Percentiles rank a stretch among this genome's conserved stretches.
Conservation (phyloP, 352 stramenopile genomes). For the Globisporangium canariense region DNA sequence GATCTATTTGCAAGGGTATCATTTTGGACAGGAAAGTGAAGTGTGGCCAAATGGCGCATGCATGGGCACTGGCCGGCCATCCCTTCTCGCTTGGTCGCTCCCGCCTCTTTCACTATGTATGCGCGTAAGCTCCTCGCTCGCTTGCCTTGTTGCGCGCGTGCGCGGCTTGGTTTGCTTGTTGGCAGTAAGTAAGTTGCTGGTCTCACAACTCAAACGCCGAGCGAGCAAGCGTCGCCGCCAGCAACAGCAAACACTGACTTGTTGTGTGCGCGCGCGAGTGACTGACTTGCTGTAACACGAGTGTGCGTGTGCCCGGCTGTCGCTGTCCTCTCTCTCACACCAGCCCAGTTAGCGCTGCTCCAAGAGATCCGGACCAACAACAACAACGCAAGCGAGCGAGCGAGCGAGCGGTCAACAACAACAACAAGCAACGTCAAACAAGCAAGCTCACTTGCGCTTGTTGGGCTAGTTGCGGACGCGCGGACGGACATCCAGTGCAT, state of each 20-base stretch:
- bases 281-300: not conserved
- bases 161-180: not conserved
- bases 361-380: constrained; percentile 9
- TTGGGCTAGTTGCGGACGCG: not conserved
- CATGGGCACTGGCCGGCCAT: not conserved
- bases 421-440: not conserved
- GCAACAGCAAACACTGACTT: not conserved
- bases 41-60: constrained; percentile 1
- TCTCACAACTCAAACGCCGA: constrained; percentile 7
- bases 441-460: not conserved
- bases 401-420: not conserved
- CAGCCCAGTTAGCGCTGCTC: not conserved
- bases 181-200: not conserved
- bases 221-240: not conserved
- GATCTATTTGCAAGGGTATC: no score
- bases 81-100: not conserved
- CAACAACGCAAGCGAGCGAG: not conserved
- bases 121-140: not conserved
- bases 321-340: constrained; percentile 1
- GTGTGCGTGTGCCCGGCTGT: not conserved
- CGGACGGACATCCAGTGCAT: not conserved
- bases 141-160: not conserved
- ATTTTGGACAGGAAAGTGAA: not conserved
- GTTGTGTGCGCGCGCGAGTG: not conserved
- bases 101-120: not conserved